Base-by-base conservation (phyloP, 2,329 filamentous ascomycete genomes). In the Penicillium occitanis region DNA sequence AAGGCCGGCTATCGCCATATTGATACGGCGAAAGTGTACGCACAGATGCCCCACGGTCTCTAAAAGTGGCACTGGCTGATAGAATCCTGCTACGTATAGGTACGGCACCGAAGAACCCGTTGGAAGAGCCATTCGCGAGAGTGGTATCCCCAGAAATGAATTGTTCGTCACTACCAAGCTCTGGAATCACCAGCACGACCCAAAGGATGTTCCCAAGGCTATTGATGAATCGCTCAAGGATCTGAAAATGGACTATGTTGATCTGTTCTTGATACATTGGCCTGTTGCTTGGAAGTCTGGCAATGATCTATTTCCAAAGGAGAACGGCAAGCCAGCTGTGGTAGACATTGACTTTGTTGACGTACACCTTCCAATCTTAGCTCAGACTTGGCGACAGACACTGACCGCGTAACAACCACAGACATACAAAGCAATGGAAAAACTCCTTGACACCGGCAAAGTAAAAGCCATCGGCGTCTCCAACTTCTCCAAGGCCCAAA, bases 261-360 rank as follows among this genome's bases (percentile, higher is more conserved):
- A 91, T 73, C 80, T 91, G 11, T 90, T 86, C 75, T 81, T 91
- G 66, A 90, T 92, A 73, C 88, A 91, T 77, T 91, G 84, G 83
- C 86, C 86, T 0, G 80, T 82, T 10, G 79, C 86, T 0, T 87
- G 85, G 73, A 80, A 81, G 57, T 77, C 80, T 28, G 80, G 83
- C n/a, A 76, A 79, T 25, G 76, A 81, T 5, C 68, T 79, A 48
- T 80, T 85, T 60, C 84, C 84, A 2, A 74, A 76, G 65, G 71
- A 78, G 28, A 71, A 81, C 62, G 81, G 79, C 33, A 82, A 82
- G 61, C 73, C 75, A 3, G 69, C 76, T n/a, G 71, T 78, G 1
- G 81, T 78, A 17, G 73, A 82, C 42, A 77, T 80, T 59, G 83
- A 85, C 70, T 82, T 81, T 65, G 77, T 85, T 37, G 83, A 85